Conservation (phyloP, 2,329 filamentous ascomycete species). For the Apiospora aurea region DNA sequence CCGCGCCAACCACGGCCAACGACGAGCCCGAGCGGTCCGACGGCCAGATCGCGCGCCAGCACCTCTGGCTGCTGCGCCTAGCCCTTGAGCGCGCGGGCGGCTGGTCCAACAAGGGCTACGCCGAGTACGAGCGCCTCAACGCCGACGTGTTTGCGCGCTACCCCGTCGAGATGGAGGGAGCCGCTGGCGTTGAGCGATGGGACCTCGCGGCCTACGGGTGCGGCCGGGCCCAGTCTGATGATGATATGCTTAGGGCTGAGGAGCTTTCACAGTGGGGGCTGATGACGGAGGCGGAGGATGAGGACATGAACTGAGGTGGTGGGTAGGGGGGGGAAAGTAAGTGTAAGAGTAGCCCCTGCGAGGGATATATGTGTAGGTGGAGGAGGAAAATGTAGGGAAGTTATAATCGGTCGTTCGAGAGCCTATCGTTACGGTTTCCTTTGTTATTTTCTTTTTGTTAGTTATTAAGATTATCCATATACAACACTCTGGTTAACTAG, state of each 20-base stretch:
- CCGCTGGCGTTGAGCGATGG: conserved; percentile 56
- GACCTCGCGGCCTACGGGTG: conserved; percentile 50
- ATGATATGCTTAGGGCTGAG: conserved; percentile 36
- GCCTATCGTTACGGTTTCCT: no score
- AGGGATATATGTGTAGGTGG: no score
- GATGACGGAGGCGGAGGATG: neutral
- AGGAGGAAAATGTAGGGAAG: no score
- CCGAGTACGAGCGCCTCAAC: conserved; percentile 55
- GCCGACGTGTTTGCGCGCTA: conserved; percentile 51
- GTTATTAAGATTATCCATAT: no score
- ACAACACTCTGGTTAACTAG: no score
- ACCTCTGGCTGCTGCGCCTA: conserved; percentile 48
- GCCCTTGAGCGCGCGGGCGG: conserved; percentile 47
- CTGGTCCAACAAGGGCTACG: conserved; percentile 51
- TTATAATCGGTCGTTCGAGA: no score
- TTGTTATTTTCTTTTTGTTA: no score
- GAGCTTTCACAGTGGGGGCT: conserved; percentile 38
- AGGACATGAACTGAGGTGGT: no score
- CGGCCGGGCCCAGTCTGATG: conserved; percentile 52
- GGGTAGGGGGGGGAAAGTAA: no score
- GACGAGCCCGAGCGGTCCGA: neutral
- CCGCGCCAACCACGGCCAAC: no score
- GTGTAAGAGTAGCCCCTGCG: no score
- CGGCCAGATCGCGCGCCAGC: conserved; percentile 42
- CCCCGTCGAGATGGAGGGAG: conserved; percentile 46